Conservation (phyloP, 306 rosid species). For the Ormosia semicastrata region DNA sequence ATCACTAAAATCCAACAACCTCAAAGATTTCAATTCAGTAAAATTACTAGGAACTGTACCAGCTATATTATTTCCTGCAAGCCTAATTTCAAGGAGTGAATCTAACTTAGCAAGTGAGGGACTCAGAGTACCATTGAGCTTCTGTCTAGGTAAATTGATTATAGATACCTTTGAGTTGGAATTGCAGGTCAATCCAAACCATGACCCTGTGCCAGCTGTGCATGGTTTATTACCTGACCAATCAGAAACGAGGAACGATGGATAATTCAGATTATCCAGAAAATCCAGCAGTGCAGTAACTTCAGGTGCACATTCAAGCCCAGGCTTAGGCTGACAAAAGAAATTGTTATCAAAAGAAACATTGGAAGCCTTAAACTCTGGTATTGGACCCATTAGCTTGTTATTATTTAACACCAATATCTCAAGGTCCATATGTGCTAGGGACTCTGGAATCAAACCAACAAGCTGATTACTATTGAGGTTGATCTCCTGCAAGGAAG, state of each 20-base stretch:
- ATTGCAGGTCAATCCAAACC: conserved; percentile 81
- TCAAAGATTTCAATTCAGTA: conserved; percentile 50
- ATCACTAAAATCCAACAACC: conserved; percentile 59
- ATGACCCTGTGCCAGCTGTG: conserved; percentile 37
- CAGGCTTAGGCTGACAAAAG: conserved; percentile 64
- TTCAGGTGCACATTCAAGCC: conserved; percentile 56
- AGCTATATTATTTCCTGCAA: conserved; percentile 50
- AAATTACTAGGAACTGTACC: conserved; percentile 58
- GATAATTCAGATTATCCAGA: conserved; percentile 58
- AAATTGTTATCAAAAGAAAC: conserved; percentile 50
- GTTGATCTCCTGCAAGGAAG: conserved; percentile 69
- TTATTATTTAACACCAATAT: conserved; percentile 67
- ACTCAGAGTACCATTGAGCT: conserved; percentile 66
- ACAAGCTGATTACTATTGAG: conserved; percentile 67
- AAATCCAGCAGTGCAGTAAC: conserved; percentile 62
- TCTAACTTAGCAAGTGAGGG: conserved; percentile 67
- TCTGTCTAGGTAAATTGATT: conserved; percentile 61
- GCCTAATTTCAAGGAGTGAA: conserved; percentile 59
- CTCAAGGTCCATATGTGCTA: conserved; percentile 63
- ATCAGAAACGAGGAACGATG: conserved; percentile 51
- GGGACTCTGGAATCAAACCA: conserved; percentile 58
- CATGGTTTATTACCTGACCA: conserved; percentile 87
- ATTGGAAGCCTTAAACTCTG: conserved; percentile 57
- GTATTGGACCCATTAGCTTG: conserved; percentile 72
- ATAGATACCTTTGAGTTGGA: conserved; percentile 47